phyloP scores from a whole-genome alignment of 1,284 basidiomycete genomes.

The Ganoderma lucidum region DNA sequence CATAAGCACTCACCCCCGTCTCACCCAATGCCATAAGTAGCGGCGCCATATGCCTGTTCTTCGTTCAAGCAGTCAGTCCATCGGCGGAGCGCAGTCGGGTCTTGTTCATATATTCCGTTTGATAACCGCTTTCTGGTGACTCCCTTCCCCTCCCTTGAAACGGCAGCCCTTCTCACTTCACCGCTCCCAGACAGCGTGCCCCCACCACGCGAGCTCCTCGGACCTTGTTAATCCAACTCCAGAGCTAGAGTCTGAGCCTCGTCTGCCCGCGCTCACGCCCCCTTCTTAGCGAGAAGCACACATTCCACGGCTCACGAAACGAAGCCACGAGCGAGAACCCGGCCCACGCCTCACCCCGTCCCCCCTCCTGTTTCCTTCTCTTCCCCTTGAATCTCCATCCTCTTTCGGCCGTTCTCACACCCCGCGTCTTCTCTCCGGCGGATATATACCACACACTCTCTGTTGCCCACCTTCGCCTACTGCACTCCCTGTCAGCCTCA shows the following conservation, averaged over 20 bases:
- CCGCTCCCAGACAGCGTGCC: slow-evolving; percentile 6
- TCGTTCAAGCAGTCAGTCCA: background rate
- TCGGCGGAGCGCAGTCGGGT: background rate
- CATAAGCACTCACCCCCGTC: background rate
- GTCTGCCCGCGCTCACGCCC: slow-evolving; percentile 1
- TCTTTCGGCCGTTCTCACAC: background rate
- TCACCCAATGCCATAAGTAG: background rate
- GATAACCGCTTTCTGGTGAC: background rate
- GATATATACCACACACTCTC: background rate
- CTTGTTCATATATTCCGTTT: slow-evolving; percentile 2
- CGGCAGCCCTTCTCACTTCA: slow-evolving; percentile 3
- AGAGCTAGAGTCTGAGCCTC: slow-evolving; percentile 4
- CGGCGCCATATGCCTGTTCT: background rate
- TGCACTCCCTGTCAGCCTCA: background rate
- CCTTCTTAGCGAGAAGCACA: slow-evolving; percentile 6
- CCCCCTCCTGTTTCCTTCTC: background rate
- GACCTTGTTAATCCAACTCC: background rate
- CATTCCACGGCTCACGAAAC: background rate
- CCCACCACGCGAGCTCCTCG: slow-evolving; percentile 9
- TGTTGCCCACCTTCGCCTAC: background rate
- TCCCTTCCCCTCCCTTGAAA: slow-evolving; percentile 4
- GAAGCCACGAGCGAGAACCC: background rate
- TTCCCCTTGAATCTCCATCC: background rate
- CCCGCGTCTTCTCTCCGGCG: slow-evolving; percentile 3
- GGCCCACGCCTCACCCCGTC: slow-evolving; percentile 3